These are phyloP conservation scores for Phytophthora cactorum DNA, from an alignment of 352 stramenopile species.

Conservation along the genomic window DNA sequence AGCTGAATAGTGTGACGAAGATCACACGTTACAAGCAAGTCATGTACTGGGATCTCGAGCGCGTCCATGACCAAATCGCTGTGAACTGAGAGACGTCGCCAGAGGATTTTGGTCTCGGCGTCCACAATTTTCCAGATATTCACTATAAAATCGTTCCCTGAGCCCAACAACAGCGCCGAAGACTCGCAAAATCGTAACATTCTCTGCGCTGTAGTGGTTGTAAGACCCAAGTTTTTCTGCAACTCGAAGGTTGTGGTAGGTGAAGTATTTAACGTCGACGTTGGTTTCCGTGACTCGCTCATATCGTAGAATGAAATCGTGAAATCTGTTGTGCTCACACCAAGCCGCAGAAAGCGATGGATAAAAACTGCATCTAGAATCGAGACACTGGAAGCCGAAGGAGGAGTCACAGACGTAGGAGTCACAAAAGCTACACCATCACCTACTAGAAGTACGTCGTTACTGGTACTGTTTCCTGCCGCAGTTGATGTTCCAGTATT, in stretches of 20 bases:
- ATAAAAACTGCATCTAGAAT: constrained; percentile 78
- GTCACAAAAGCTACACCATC: constrained; percentile 32
- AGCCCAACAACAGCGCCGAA: constrained; percentile 56
- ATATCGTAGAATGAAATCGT: constrained; percentile 85
- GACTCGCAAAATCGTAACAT: constrained; percentile 72
- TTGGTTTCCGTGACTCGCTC: constrained; percentile 53
- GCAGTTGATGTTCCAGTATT: neutral
- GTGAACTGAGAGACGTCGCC: constrained; percentile 60
- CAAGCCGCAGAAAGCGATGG: constrained; percentile 62
- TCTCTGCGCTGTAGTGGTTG: constrained; percentile 64
- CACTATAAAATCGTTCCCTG: constrained; percentile 73
- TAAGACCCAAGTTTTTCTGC: constrained; percentile 61
- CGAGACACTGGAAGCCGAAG: constrained; percentile 44
- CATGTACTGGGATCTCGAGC: constrained; percentile 74
- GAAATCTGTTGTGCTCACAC: constrained; percentile 80
- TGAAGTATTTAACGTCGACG: constrained; percentile 15
- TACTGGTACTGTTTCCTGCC: constrained; percentile 8
- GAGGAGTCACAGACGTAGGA: constrained; percentile 10
- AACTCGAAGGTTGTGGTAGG: constrained; percentile 44
- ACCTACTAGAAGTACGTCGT: constrained; percentile 28
- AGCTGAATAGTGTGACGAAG: constrained; percentile 75
- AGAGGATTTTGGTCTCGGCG: constrained; percentile 59
- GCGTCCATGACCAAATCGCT: constrained; percentile 70
- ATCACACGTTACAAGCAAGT: constrained; percentile 79
- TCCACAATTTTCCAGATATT: constrained; percentile 79